phyloP scores from a whole-genome alignment of 306 rosid species.

The Castanea mollissima region DNA sequence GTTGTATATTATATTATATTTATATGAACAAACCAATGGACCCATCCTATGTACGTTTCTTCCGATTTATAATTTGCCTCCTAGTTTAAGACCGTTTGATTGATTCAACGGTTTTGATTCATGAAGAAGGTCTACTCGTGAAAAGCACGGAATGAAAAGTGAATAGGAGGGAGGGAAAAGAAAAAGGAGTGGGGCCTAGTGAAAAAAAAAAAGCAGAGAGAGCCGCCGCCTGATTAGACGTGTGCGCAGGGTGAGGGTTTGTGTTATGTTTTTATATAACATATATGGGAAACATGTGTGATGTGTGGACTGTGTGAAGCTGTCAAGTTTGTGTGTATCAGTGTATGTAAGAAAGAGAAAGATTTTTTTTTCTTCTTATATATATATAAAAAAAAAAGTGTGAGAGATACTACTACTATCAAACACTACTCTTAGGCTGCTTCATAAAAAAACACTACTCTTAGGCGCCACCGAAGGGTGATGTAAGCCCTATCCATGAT shows the following conservation, averaged over 20 bases:
- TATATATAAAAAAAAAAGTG: too few relatives aligned
- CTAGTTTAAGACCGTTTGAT: slow-evolving; percentile 34
- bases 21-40: not conserved
- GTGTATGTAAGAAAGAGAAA: too few relatives aligned
- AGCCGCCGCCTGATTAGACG: slow-evolving; percentile 88
- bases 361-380: too few relatives aligned
- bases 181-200: slow-evolving; percentile 15
- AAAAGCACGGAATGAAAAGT: not conserved
- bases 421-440: not conserved
- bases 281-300: too few relatives aligned
- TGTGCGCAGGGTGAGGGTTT: slow-evolving; percentile 21
- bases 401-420: too few relatives aligned
- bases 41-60: not conserved
- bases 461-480: slow-evolving; percentile 15
- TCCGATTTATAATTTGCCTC: not conserved
- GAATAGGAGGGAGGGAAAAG: not conserved
- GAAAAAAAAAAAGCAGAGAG: not conserved
- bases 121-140: not conserved
- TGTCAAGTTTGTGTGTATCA: slow-evolving; percentile 16
- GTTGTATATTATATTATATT: too few relatives aligned
- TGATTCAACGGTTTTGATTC: slow-evolving; percentile 24
- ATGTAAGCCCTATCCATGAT: slow-evolving; percentile 58
- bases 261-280: too few relatives aligned
- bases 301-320: not conserved
- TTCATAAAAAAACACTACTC: not conserved